Base-by-base conservation (phyloP, 208 protist species). In the Leptomonas seymouri region DNA sequence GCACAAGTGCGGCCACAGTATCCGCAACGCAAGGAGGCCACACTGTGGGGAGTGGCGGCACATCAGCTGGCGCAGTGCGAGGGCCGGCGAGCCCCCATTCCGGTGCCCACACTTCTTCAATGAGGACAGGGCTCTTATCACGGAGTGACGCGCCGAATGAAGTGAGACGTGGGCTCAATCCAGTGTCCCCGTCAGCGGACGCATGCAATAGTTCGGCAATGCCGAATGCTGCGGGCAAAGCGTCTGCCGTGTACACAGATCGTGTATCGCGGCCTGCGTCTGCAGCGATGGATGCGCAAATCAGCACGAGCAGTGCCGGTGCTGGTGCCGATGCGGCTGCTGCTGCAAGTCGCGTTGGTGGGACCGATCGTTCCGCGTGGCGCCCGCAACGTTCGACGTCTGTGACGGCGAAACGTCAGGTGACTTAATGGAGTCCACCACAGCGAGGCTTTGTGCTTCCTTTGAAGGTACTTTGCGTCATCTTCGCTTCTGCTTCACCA, bases 371-470 rank as follows among this genome's bases (percentile, higher is more conserved):
- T 27, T 23, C 25, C 18, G 39, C 34, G 11, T 25, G 45, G 42
- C 70, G 70, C 45, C 62, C 44, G 27, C 39, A 50, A 46, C 45
- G 62, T 34, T 53, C 46, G 12, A 2, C 55, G 30, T 53, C 62
- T 7, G n/a, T 31, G 34, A 21, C 54, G 7, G 28, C 45, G 5
- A 75, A 55, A 44, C 45, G 59, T 3, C 45, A 25, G 23, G 45
- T 31, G 3, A 14, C 41, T 20, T 65, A 65, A 21, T 12, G 57
- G 7, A 28, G 56, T 21, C 18, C 9, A 34, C 21, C 3, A 9
- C 34, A 39, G 34, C 34, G 34, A 39, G 7, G 9, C 9, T 39
- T 69, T 41, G 27, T 21, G 41, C 30, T 27, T 41, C 41, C 25
- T 44, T 27, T 46, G 28, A 23, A 20, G 21, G n/a, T 41, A 20